Percentiles rank a stretch among this genome's conserved stretches.
phyloP scores from a whole-genome alignment of 805 yeast genomes.

The Candida jianshihensis region DNA sequence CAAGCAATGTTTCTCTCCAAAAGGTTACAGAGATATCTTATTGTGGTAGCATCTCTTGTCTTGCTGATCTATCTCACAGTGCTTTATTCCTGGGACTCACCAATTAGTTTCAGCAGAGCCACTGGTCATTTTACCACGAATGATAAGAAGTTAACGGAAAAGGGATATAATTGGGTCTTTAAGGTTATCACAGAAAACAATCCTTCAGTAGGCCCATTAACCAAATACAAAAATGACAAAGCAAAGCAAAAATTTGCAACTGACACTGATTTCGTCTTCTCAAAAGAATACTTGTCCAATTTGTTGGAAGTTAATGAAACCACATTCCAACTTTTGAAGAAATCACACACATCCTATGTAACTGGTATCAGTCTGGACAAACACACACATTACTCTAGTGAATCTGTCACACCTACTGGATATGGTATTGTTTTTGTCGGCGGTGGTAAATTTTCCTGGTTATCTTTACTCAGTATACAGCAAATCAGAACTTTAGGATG shows the following conservation, averaged over 20 bases:
- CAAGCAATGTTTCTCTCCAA: no score
- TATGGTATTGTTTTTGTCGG: conserved; percentile 65
- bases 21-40: no score
- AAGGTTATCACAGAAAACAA: conserved; percentile 24
- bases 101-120: no score
- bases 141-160: no score
- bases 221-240: conserved; percentile 33
- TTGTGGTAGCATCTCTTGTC: no score
- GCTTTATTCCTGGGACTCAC: no score
- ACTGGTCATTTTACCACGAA: no score
- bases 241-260: conserved; percentile 38
- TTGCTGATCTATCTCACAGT: no score
- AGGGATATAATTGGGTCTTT: conserved; percentile 20
- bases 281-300: conserved; percentile 37
- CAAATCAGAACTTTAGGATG: conserved; percentile 57
- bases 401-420: conserved; percentile 27
- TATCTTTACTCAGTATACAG: conserved; percentile 54
- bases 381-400: conserved; percentile 28
- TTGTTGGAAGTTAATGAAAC: conserved; percentile 34
- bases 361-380: conserved; percentile 28
- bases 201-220: conserved; percentile 35
- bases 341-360: conserved; percentile 32
- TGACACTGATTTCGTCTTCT: conserved; percentile 35
- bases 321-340: conserved; percentile 28
- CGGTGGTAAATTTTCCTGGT: conserved; percentile 71